phyloP scores from a whole-genome alignment of 768 basidiomycete genomes.

The Artomyces pyxidatus region DNA sequence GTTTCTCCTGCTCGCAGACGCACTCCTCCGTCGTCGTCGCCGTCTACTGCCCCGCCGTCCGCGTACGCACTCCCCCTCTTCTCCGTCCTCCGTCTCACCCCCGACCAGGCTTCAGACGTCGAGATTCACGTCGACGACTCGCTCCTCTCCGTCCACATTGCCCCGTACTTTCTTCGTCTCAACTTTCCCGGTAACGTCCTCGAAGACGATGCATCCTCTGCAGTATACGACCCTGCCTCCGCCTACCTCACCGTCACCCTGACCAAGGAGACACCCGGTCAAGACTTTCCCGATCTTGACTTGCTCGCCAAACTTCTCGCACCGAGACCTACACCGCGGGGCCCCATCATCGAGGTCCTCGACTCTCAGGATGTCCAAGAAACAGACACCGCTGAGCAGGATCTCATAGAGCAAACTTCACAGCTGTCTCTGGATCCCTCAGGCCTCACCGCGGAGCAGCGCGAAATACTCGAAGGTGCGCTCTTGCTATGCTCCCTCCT shows the following conservation, averaged over 20 bases:
- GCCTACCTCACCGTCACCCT: constrained; percentile 72
- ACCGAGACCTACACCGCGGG: constrained; percentile 36
- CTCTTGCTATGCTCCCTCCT: background rate
- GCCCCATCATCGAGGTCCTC: constrained; percentile 51
- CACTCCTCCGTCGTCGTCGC: constrained; percentile 44
- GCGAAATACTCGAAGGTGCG: constrained; percentile 50
- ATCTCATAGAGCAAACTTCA: constrained; percentile 36
- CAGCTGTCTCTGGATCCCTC: constrained; percentile 37
- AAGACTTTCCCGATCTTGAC: constrained; percentile 71
- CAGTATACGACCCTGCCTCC: constrained; percentile 67
- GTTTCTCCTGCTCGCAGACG: constrained; percentile 63
- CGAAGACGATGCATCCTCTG: constrained; percentile 61
- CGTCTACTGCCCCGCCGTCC: constrained; percentile 65
- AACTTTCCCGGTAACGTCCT: constrained; percentile 62
- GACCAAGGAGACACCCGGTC: constrained; percentile 58
- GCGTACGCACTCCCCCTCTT: constrained; percentile 21
- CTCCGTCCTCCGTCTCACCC: background rate
- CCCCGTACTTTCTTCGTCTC: constrained; percentile 78
- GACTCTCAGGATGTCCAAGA: constrained; percentile 18
- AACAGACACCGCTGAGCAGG: constrained; percentile 24
- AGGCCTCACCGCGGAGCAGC: constrained; percentile 26
- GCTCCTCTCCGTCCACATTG: constrained; percentile 65
- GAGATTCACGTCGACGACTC: constrained; percentile 72
- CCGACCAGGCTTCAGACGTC: constrained; percentile 62
- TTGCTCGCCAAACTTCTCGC: constrained; percentile 71